phyloP scores from a whole-genome alignment of 1,139 yeast genomes.

The Blastobotrys raffinosifermentans region DNA sequence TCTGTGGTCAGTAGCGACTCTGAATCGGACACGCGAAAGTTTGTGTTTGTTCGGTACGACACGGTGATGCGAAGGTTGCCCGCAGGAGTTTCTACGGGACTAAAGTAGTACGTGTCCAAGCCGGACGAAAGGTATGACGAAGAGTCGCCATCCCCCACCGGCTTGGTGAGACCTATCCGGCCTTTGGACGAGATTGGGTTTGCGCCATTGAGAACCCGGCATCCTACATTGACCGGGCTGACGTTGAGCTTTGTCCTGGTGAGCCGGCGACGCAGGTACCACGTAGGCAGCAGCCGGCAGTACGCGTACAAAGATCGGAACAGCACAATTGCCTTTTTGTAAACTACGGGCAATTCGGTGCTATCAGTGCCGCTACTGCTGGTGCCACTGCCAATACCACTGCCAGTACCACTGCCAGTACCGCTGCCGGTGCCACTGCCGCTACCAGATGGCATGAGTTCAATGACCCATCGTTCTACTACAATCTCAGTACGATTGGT shows the following conservation, averaged over 20 bases:
- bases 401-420: too few species aligned
- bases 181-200: conserved; percentile 77
- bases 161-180: conserved; percentile 72
- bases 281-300: conserved; percentile 65
- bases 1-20: conserved; percentile 60
- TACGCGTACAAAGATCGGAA: conserved; percentile 70
- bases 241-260: conserved; percentile 37
- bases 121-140: conserved; percentile 41
- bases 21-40: conserved; percentile 61
- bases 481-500: conserved; percentile 72
- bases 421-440: too few species aligned
- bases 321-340: conserved; percentile 67
- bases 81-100: conserved; percentile 64
- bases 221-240: conserved; percentile 43
- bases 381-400: too few species aligned
- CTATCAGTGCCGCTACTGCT: conserved; percentile 34
- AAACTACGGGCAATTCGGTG: conserved; percentile 60
- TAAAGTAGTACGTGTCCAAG: conserved; percentile 53
- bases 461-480: conserved; percentile 86
- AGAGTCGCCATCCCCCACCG: conserved; percentile 40
- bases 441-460: conserved; percentile 64
- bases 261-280: conserved; percentile 44
- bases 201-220: conserved; percentile 68
- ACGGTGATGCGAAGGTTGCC: conserved; percentile 73
- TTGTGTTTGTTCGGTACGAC: conserved; percentile 67